phyloP scores from a whole-genome alignment of 495 filamentous ascomycete genomes.

The Penicillium soppii region DNA sequence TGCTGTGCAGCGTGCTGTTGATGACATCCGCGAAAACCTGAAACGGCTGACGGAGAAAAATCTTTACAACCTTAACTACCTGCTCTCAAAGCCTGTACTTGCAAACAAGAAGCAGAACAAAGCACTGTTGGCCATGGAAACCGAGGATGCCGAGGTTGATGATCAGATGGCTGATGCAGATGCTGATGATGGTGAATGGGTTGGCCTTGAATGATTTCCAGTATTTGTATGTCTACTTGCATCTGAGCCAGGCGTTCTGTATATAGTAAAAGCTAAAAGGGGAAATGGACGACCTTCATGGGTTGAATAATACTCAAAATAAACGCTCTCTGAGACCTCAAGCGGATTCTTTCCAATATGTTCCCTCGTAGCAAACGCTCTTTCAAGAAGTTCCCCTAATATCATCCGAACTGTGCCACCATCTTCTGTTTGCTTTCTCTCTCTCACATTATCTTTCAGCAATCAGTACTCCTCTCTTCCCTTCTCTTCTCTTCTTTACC shows the following conservation, averaged over 20 bases:
- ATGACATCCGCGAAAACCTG: constrained; percentile 72
- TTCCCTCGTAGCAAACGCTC: constrained; percentile 6
- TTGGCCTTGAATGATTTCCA: constrained; percentile 39
- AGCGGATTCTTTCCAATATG: not conserved
- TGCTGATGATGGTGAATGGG: constrained; percentile 40
- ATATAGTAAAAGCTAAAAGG: constrained; percentile 21
- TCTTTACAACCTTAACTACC: constrained; percentile 78
- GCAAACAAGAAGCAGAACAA: constrained; percentile 31
- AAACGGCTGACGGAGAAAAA: constrained; percentile 82
- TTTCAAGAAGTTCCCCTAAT: constrained; percentile 4
- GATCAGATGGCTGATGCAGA: constrained; percentile 36
- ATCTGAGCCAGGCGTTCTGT: constrained; percentile 47
- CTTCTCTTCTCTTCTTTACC: not conserved
- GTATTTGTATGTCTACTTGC: constrained; percentile 33
- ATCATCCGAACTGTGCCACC: constrained; percentile 24
- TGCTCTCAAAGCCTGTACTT: constrained; percentile 53
- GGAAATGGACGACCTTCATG: constrained; percentile 7
- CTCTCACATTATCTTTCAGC: constrained; percentile 7
- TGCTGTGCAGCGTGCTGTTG: constrained; percentile 70
- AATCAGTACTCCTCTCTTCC: too few relatives aligned
- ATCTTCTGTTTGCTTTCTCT: not conserved
- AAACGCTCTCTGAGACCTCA: constrained; percentile 9
- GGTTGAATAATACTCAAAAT: constrained; percentile 5
- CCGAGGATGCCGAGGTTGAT: constrained; percentile 27
- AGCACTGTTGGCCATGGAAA: constrained; percentile 28